Base-by-base conservation (phyloP, 164 flowering plant genomes). In the Amborella trichopoda region DNA sequence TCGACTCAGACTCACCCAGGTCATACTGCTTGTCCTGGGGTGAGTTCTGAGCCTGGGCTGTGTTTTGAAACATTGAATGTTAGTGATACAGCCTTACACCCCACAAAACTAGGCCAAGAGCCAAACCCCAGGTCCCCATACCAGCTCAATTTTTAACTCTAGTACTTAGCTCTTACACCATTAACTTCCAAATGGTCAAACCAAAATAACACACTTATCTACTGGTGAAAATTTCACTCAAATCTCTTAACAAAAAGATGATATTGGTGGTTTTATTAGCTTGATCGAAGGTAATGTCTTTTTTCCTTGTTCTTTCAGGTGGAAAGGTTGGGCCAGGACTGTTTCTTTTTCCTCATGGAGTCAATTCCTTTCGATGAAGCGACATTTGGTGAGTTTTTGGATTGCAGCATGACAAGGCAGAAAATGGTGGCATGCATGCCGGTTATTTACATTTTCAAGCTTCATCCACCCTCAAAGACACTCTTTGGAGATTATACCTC, bases 321-420 rank as follows among this genome's bases (percentile, higher is more conserved):
- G 47, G 96, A 84, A 48, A 84, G 66, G 64, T 26, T 78, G 76
- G 96, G 59, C 4, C 66, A 93, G 58, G 88, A 87, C 3, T 58
- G 88, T 66, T 87, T 83, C 72, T 84, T 87, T 68, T 75, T 80
- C 62, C 83, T 91, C 1, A 44, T 37, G 6, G 58, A 73, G 49
- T 91, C 99, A 6, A 81, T 81, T 39, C 79, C 77, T 2, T 80
- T 62, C 48, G 82, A 80, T 28, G 95, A 80, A 62, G 58, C 65
- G 40, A 77, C 66, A 54, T 73, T 91, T 36, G 95, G 94, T 59
- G 53, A 64, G 45, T 39, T 84, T 49, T 24, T 53, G 2, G 80
- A 77, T 48, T 48, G 14, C 3, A 16, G 66, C 3, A 23, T 33
- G 22, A 50, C 54, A 0, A 76, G 53, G 56, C 80, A 57, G 53